phyloP scores from a whole-genome alignment of 2,329 filamentous ascomycete genomes.

The Fusarium subtropicale region DNA sequence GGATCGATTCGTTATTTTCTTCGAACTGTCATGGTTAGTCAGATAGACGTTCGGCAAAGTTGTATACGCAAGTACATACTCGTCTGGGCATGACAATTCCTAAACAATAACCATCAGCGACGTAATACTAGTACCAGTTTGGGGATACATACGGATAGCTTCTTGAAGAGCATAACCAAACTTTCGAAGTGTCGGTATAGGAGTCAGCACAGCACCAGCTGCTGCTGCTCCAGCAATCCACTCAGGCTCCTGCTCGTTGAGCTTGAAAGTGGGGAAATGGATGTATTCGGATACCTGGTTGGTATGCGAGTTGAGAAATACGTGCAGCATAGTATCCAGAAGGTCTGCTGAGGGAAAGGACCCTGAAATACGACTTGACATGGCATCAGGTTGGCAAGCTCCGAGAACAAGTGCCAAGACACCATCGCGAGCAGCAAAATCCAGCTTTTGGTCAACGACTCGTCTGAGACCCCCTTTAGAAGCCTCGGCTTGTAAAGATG shows the following conservation, averaged over 20 bases:
- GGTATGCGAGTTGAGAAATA: slow-evolving; percentile 67
- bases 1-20: slow-evolving; percentile 59
- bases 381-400: slow-evolving; percentile 64
- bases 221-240: slow-evolving; percentile 70
- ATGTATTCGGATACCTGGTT: slow-evolving; percentile 70
- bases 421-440: slow-evolving; percentile 66
- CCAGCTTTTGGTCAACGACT: slow-evolving; percentile 58
- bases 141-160: slow-evolving; percentile 56
- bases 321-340: slow-evolving; percentile 70
- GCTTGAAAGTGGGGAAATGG: slow-evolving; percentile 69
- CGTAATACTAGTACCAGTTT: too few relatives aligned
- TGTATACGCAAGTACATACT: slow-evolving; percentile 39
- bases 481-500: slow-evolving; percentile 55
- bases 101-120: slow-evolving; percentile 19
- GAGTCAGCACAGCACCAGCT: slow-evolving; percentile 69
- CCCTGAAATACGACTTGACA: slow-evolving; percentile 64
- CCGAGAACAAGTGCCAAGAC: slow-evolving; percentile 73
- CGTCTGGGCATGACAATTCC: slow-evolving; percentile 49
- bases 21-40: slow-evolving; percentile 56
- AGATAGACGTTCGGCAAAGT: not conserved
- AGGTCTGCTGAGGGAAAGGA: slow-evolving; percentile 72
- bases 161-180: slow-evolving; percentile 69
- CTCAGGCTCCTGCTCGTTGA: slow-evolving; percentile 67
- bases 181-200: slow-evolving; percentile 68
- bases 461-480: slow-evolving; percentile 54